phyloP scores from a whole-genome alignment of 2,329 filamentous ascomycete species.

The Phaeosphaeria sp. region DNA sequence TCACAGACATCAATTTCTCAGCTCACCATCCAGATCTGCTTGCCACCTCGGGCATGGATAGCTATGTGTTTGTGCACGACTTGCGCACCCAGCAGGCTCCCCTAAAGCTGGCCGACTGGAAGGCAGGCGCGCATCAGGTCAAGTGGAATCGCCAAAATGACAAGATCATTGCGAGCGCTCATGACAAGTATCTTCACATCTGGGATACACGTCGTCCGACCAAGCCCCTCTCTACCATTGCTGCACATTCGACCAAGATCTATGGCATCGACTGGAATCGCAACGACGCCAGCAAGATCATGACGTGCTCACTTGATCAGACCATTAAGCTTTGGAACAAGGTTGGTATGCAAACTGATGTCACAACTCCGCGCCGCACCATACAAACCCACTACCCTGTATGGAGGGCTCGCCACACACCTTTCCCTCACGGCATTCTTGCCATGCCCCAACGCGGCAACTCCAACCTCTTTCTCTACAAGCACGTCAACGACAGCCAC shows the following conservation, averaged over 20 bases:
- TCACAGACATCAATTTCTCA: conserved; percentile 96
- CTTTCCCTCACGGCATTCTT: conserved; percentile 83
- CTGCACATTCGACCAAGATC: conserved; percentile 89
- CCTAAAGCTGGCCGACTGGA: conserved; percentile 80
- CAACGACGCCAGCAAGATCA: conserved; percentile 71
- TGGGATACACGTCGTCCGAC: conserved; percentile 88
- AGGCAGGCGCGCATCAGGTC: conserved; percentile 90
- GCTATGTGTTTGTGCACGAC: conserved; percentile 93
- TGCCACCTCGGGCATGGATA: conserved; percentile 90
- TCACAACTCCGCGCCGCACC: conserved; percentile 57
- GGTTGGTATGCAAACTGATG: conserved; percentile 59
- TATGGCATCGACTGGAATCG: conserved; percentile 96
- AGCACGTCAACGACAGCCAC: conserved; percentile 60
- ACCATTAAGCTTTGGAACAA: conserved; percentile 96
- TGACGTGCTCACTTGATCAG: conserved; percentile 89
- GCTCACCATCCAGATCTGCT: conserved; percentile 89
- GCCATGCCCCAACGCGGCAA: conserved; percentile 93
- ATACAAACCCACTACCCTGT: conserved; percentile 86
- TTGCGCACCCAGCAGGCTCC: conserved; percentile 61
- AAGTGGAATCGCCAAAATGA: conserved; percentile 91
- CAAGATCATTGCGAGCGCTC: conserved; percentile 88
- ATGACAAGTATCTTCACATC: conserved; percentile 85
- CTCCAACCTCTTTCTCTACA: conserved; percentile 83
- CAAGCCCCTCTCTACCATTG: conserved; percentile 80
- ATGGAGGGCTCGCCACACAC: conserved; percentile 89